phyloP scores from a whole-genome alignment of 495 filamentous ascomycete genomes.

The Tricharina praecox region DNA sequence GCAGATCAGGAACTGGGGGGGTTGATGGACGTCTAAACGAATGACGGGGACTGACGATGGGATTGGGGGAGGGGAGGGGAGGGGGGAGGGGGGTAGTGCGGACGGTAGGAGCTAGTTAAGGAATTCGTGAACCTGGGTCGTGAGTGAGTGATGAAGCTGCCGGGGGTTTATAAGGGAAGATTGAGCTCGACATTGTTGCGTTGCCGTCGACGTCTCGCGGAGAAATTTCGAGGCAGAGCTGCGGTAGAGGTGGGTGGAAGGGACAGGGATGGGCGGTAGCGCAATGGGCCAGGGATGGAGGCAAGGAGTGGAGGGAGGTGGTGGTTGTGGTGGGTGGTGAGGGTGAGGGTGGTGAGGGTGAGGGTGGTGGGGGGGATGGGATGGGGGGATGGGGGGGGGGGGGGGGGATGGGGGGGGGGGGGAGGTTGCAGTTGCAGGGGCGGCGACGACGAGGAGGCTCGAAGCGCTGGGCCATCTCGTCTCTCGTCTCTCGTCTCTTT shows the following conservation, averaged over 20 bases:
- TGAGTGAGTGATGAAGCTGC: not conserved
- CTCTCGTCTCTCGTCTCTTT: not conserved
- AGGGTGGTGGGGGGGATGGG: not conserved
- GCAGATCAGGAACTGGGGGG: not conserved
- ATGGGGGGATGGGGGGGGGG: not conserved
- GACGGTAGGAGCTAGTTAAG: not conserved
- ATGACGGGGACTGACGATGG: not conserved
- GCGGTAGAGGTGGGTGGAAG: not conserved
- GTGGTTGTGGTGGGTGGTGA: not conserved
- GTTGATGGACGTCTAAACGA: not conserved
- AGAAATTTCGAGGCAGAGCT: not conserved
- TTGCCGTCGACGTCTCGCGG: not conserved
- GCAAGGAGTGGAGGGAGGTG: not conserved
- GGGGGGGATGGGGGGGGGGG: not conserved
- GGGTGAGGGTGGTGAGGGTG: not conserved
- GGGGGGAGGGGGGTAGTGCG: not conserved
- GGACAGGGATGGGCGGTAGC: not conserved
- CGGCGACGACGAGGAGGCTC: not conserved
- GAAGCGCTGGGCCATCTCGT: not conserved
- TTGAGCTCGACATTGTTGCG: too few relatives aligned
- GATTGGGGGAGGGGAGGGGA: not conserved
- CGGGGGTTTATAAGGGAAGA: not conserved
- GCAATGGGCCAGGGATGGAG: too few relatives aligned
- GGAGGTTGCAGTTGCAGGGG: not conserved
- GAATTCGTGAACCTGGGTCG: not conserved